Percentiles rank a stretch among this genome's conserved stretches.
Evolutionary conservation across 306 rosid species (phyloP).

Genomic region (Vigna trinervia): DNA sequence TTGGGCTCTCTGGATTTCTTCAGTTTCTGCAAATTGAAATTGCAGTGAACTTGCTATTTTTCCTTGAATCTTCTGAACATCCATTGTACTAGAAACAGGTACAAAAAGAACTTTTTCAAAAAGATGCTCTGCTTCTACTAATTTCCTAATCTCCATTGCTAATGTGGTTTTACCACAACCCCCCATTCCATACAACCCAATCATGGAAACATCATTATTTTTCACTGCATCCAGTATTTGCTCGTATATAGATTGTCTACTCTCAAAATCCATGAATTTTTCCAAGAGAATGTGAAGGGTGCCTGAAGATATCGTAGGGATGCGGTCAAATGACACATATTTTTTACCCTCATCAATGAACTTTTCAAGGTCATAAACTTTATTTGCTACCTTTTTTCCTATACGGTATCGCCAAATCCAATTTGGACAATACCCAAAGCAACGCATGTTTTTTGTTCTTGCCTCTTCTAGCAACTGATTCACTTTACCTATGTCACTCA

Average conservation of each 20-base stretch:
- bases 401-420: conserved; percentile 18
- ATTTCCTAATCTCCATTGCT: background rate
- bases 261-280: background rate
- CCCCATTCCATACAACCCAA: conserved; percentile 39
- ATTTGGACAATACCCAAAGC: conserved; percentile 14
- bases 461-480: background rate
- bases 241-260: background rate
- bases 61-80: conserved; percentile 24
- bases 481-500: background rate
- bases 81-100: background rate
- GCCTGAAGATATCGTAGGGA: background rate
- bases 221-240: conserved; percentile 14
- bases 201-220: background rate
- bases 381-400: too few species aligned
- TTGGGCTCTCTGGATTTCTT: background rate
- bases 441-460: background rate
- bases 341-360: background rate
- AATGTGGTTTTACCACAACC: conserved; percentile 41
- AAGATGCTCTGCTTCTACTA: background rate
- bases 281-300: background rate
- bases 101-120: conserved; percentile 36
- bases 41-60: background rate
- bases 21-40: background rate
- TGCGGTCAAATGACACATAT: background rate
- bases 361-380: background rate